Conservation (phyloP, 192 early-diverging fungal species). For the Coemansia sp. region DNA sequence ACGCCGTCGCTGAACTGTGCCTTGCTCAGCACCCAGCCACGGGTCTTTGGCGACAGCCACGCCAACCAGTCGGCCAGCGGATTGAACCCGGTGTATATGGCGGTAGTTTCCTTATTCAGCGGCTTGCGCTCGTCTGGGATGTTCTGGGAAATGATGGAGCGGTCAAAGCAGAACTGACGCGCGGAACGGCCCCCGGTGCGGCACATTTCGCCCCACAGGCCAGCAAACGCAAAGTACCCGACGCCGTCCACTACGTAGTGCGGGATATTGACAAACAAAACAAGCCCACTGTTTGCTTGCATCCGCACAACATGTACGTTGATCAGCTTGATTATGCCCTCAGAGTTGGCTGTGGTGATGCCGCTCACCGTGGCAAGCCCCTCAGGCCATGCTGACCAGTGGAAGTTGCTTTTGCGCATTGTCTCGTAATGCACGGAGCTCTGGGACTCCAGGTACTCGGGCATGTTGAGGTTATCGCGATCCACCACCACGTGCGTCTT, state of each 20-base stretch:
- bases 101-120: constrained; percentile 17
- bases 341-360: constrained; percentile 25
- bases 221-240: constrained; percentile 43
- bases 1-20: constrained; percentile 27
- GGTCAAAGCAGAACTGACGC: constrained; percentile 35
- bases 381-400: constrained; percentile 43
- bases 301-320: constrained; percentile 40
- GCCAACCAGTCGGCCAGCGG: constrained; percentile 46
- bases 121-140: constrained; percentile 31
- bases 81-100: constrained; percentile 26
- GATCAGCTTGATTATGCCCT: constrained; percentile 26
- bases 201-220: constrained; percentile 42
- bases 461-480: constrained; percentile 38
- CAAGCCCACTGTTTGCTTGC: constrained; percentile 31
- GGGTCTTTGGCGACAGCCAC: constrained; percentile 45
- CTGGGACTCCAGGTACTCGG: constrained; percentile 38
- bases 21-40: constrained; percentile 28
- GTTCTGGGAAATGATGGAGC: constrained; percentile 25
- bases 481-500: constrained; percentile 28
- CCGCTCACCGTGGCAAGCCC: constrained; percentile 27
- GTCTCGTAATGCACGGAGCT: constrained; percentile 15
- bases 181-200: constrained; percentile 7
- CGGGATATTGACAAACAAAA: constrained; percentile 43
- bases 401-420: constrained; percentile 26
- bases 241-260: constrained; percentile 49